Percentiles rank a stretch among this genome's conserved stretches.
phyloP scores from a whole-genome alignment of 2,329 filamentous ascomycete genomes.

The Monilinia fructicola region DNA sequence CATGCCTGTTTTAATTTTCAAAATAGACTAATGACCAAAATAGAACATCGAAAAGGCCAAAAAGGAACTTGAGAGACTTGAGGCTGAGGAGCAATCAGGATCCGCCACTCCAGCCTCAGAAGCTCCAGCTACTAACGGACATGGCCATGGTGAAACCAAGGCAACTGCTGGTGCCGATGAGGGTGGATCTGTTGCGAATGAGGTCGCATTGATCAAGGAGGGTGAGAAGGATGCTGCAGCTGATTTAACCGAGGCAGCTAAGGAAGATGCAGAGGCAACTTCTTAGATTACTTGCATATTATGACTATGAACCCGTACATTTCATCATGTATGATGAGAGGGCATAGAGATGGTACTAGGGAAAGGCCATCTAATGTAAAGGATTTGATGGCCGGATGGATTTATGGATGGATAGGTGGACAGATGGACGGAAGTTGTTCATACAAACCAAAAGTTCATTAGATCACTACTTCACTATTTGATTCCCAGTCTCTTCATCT shows the following conservation, averaged over 20 bases:
- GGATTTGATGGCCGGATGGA: background rate
- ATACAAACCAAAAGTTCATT: slow-evolving; percentile 4
- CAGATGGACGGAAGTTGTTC: background rate
- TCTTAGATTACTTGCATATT: slow-evolving; percentile 10
- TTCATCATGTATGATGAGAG: background rate
- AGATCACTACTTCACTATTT: background rate
- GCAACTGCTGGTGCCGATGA: slow-evolving; percentile 38
- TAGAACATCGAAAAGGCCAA: slow-evolving; percentile 97
- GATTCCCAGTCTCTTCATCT: background rate
- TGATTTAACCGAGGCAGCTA: slow-evolving; percentile 58
- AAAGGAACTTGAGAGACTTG: slow-evolving; percentile 89
- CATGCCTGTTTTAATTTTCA: background rate
- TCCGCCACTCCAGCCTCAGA: slow-evolving; percentile 42
- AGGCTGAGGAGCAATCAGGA: slow-evolving; percentile 60
- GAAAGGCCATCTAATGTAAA: background rate
- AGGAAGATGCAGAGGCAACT: slow-evolving; percentile 52
- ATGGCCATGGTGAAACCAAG: slow-evolving; percentile 52
- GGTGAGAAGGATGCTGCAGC: slow-evolving; percentile 58
- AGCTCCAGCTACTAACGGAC: slow-evolving; percentile 48
- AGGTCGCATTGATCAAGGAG: slow-evolving; percentile 46
- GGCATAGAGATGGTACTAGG: too few species aligned
- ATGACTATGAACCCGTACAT: background rate
- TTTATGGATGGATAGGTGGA: background rate
- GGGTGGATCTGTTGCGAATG: slow-evolving; percentile 36
- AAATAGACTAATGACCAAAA: slow-evolving; percentile 41